Evolutionary conservation across 2,329 filamentous ascomycete genomes (phyloP).

Genomic region (Mycosphaerella sp.): DNA sequence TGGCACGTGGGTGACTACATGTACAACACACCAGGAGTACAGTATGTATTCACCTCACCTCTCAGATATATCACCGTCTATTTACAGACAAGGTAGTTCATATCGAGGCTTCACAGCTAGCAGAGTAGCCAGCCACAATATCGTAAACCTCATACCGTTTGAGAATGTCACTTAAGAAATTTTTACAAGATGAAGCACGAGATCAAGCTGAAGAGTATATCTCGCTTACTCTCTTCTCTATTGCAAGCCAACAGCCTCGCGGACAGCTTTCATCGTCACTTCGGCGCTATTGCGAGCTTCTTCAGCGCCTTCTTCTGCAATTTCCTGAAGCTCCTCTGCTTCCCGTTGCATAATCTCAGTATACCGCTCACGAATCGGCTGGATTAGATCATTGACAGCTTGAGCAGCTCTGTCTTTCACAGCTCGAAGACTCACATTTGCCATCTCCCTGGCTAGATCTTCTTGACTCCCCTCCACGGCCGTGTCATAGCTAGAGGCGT

Average conservation of each 20-base stretch:
- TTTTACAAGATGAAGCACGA: no score
- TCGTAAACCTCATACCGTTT: no score
- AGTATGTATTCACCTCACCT: not conserved
- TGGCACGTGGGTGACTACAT: constrained; percentile 2
- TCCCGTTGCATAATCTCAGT: constrained; percentile 36
- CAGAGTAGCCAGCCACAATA: no score
- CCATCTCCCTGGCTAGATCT: constrained; percentile 44
- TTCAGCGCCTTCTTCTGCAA: constrained; percentile 49
- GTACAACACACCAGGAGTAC: not conserved
- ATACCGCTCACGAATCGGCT: constrained; percentile 53
- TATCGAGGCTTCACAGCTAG: no score
- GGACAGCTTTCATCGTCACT: constrained; percentile 39
- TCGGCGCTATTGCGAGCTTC: constrained; percentile 58
- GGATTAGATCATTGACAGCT: constrained; percentile 50
- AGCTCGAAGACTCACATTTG: constrained; percentile 45
- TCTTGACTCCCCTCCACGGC: constrained; percentile 27
- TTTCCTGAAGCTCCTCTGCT: constrained; percentile 50
- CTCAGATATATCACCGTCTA: not conserved
- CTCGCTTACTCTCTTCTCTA: not conserved
- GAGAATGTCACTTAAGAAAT: no score
- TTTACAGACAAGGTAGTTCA: no score
- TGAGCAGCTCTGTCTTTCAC: constrained; percentile 62
- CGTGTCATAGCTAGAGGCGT: constrained; percentile 37
- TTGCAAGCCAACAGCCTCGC: constrained; percentile 8
- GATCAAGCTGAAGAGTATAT: not conserved